A percentile compares a stretch with the other conserved stretches of the same genome.
These are phyloP conservation scores for Podospora appendiculata DNA, from an alignment of 495 filamentous ascomycete species.

Conservation along the genomic window DNA sequence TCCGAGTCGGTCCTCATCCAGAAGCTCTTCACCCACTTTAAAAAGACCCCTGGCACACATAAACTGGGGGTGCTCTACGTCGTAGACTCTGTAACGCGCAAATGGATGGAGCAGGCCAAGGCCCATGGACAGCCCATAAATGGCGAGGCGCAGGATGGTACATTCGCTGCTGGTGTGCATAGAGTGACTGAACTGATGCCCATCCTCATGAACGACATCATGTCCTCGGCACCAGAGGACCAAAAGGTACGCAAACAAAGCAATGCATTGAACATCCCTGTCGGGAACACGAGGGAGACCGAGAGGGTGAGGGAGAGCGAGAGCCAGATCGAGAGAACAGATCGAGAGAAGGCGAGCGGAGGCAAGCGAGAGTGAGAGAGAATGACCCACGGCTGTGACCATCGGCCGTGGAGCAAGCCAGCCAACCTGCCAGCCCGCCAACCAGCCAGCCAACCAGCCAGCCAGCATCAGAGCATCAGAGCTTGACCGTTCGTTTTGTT, in stretches of 20 bases:
- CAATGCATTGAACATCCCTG: slow-evolving; percentile 4
- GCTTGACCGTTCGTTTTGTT: background rate
- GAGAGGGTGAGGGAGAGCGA: too few species aligned
- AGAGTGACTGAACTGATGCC: slow-evolving; percentile 93
- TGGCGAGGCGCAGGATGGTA: slow-evolving; percentile 73
- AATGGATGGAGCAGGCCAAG: slow-evolving; percentile 95
- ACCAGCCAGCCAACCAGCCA: too few species aligned
- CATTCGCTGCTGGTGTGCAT: slow-evolving; percentile 90
- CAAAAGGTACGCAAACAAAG: slow-evolving; percentile 86
- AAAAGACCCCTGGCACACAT: slow-evolving; percentile 88
- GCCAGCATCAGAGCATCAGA: too few species aligned
- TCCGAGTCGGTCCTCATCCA: slow-evolving; percentile 92
- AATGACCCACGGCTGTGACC: too few species aligned
- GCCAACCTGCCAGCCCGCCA: too few species aligned
- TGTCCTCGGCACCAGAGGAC: slow-evolving; percentile 79
- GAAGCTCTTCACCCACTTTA: slow-evolving; percentile 95
- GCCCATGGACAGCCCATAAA: slow-evolving; percentile 73
- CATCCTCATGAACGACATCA: slow-evolving; percentile 90
- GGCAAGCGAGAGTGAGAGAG: too few species aligned
- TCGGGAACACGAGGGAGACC: too few species aligned
- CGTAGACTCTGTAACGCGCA: slow-evolving; percentile 98
- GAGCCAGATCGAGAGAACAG: too few species aligned
- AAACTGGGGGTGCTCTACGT: slow-evolving; percentile 99
- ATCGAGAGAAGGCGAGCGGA: too few species aligned
- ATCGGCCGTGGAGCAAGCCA: too few species aligned